Percentiles rank a stretch among this genome's conserved stretches.
Conservation (phyloP, 768 basidiomycete species). For the Termitomyces sp. region DNA sequence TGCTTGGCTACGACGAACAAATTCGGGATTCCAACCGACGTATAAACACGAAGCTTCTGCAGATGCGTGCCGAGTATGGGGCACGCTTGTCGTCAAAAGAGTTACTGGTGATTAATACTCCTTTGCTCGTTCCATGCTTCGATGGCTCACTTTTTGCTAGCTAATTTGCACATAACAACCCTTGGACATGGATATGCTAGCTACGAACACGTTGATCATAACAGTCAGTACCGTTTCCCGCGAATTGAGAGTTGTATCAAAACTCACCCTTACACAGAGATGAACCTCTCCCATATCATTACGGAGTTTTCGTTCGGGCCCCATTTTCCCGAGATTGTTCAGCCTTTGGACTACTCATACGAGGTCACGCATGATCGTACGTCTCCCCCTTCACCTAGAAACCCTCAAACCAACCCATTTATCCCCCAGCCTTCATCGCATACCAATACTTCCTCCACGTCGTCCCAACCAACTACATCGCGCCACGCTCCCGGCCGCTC, state of each 20-base stretch:
- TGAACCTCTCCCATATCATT: slow-evolving; percentile 97
- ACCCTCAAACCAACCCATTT: neutral
- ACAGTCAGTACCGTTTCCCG: slow-evolving; percentile 45
- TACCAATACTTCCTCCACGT: slow-evolving; percentile 96
- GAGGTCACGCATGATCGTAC: slow-evolving; percentile 67
- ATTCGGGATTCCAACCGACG: slow-evolving; percentile 61
- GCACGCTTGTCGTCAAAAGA: slow-evolving; percentile 79
- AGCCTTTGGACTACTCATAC: slow-evolving; percentile 90
- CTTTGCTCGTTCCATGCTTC: neutral
- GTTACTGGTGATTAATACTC: slow-evolving; percentile 65
- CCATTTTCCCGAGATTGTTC: slow-evolving; percentile 91
- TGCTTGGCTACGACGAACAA: slow-evolving; percentile 44
- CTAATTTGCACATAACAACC: slow-evolving; percentile 92
- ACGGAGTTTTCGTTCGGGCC: slow-evolving; percentile 97
- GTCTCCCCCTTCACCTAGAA: slow-evolving; percentile 23
- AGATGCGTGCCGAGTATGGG: slow-evolving; percentile 83
- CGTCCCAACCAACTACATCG: slow-evolving; percentile 92
- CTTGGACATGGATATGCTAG: slow-evolving; percentile 94
- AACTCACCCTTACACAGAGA: slow-evolving; percentile 44
- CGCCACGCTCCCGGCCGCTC: slow-evolving; percentile 61
- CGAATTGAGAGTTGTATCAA: neutral
- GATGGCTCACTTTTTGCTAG: slow-evolving; percentile 27
- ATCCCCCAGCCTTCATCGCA: slow-evolving; percentile 67
- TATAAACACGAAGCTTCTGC: slow-evolving; percentile 67
- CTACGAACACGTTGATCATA: slow-evolving; percentile 83